These are phyloP conservation scores for Blastobotrys malaysiensis DNA, from an alignment of 1,139 yeast genomes.

Conservation along the genomic window DNA sequence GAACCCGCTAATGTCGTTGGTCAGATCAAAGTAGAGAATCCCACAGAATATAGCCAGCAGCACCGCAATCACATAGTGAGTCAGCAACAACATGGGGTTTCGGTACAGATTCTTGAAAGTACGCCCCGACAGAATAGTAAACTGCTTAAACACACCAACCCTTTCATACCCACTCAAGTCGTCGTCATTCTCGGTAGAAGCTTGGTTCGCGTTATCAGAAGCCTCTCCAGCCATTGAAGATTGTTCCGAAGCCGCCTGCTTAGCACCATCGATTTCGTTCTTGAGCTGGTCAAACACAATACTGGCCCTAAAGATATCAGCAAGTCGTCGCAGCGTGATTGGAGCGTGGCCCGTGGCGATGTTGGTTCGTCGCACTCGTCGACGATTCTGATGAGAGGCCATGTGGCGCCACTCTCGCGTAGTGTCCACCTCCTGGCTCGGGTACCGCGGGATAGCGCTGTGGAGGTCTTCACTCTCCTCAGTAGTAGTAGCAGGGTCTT, in stretches of 20 bases:
- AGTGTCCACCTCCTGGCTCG: slow-evolving; percentile 33
- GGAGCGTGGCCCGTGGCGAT: slow-evolving; percentile 1
- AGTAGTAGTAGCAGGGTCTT: slow-evolving; percentile 13
- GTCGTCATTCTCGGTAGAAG: slow-evolving; percentile 7
- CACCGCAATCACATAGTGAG: slow-evolving; percentile 75
- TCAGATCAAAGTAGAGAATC: slow-evolving; percentile 69
- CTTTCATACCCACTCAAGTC: slow-evolving; percentile 31
- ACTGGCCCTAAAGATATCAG: slow-evolving; percentile 45
- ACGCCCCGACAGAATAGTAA: slow-evolving; percentile 67
- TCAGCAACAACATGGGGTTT: slow-evolving; percentile 76
- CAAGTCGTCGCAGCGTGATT: slow-evolving; percentile 25
- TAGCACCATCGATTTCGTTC: slow-evolving; percentile 39
- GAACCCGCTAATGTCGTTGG: slow-evolving; percentile 90
- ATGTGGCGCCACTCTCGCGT: slow-evolving; percentile 86
- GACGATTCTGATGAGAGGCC: slow-evolving; percentile 68
- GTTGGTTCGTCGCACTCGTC: slow-evolving; percentile 1
- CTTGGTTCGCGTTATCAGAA: neutral
- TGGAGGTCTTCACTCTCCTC: slow-evolving; percentile 40
- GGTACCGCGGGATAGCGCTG: slow-evolving; percentile 15
- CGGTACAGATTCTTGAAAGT: slow-evolving; percentile 89
- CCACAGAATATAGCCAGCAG: slow-evolving; percentile 83
- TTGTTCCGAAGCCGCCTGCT: slow-evolving; percentile 10
- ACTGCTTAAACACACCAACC: slow-evolving; percentile 60
- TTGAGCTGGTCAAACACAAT: slow-evolving; percentile 45
- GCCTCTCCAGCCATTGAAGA: slow-evolving; percentile 22